A percentile compares a stretch with the other conserved stretches of the same genome.
Evolutionary conservation across 352 stramenopile species (phyloP).

Genomic region (Globisporangium abappressorium): DNA sequence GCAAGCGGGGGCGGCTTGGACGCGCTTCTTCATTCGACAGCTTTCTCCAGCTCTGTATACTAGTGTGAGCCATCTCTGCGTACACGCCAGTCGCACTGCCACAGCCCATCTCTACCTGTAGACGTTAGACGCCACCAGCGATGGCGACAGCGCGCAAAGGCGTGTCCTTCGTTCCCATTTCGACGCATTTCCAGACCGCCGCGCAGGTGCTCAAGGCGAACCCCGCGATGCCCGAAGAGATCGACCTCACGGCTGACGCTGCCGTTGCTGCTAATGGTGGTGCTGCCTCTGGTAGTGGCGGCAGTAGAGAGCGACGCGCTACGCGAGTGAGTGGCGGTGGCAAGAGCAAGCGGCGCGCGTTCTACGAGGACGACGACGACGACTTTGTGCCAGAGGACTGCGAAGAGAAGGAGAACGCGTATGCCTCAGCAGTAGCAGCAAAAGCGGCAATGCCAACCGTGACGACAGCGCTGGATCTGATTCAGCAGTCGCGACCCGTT

Average conservation of each 20-base stretch:
- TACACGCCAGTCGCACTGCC: background rate
- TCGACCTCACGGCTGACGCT: conserved; percentile 37
- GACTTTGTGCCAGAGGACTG: conserved; percentile 11
- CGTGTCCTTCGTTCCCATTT: conserved; percentile 44
- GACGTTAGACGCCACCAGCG: background rate
- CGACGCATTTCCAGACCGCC: conserved; percentile 53
- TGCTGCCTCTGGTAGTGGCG: background rate
- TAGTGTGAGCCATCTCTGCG: background rate
- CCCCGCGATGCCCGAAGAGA: conserved; percentile 28
- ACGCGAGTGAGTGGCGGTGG: background rate
- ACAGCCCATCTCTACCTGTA: background rate
- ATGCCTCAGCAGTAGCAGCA: background rate
- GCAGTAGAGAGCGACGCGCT: background rate
- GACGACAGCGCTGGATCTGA: conserved; percentile 39
- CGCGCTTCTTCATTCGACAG: background rate
- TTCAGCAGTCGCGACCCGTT: conserved; percentile 26
- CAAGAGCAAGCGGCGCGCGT: conserved; percentile 18
- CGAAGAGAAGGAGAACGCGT: conserved; percentile 2
- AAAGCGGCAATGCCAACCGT: conserved; percentile 21
- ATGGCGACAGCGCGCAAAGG: conserved; percentile 15
- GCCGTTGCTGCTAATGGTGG: background rate
- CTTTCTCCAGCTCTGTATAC: background rate
- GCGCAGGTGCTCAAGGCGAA: conserved; percentile 14
- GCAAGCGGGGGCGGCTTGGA: background rate
- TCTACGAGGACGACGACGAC: conserved; percentile 58